Evolutionary conservation across 2,329 filamentous ascomycete genomes (phyloP).

Genomic region (Cordyceps cicadae): DNA sequence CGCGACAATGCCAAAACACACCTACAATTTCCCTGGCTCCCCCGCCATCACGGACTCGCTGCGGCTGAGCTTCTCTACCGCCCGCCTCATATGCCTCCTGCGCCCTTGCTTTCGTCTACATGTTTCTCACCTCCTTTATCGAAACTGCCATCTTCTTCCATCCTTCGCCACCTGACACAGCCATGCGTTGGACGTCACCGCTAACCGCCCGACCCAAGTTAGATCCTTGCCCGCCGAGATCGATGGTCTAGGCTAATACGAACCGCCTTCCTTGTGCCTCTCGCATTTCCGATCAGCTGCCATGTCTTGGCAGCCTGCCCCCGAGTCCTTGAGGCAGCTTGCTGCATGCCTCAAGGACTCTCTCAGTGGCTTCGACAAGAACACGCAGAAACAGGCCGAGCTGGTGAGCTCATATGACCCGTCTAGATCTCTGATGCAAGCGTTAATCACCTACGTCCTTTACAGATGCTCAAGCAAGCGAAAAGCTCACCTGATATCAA

Average conservation of each 20-base stretch:
- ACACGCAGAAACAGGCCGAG: conserved; percentile 82
- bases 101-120: background rate
- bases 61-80: background rate
- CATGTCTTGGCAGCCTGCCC: conserved; percentile 91
- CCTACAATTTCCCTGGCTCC: background rate
- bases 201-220: background rate
- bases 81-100: background rate
- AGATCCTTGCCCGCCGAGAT: conserved; percentile 13
- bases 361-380: conserved; percentile 72
- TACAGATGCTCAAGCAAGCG: conserved; percentile 85
- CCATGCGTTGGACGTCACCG: background rate
- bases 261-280: background rate
- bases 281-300: conserved; percentile 19
- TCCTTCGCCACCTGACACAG: background rate
- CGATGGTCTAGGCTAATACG: conserved; percentile 4
- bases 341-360: conserved; percentile 86
- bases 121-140: background rate
- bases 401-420: conserved; percentile 46
- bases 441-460: conserved; percentile 17
- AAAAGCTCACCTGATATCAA: conserved; percentile 86
- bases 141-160: background rate
- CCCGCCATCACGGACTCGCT: background rate
- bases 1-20: background rate
- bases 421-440: conserved; percentile 10
- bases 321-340: conserved; percentile 82